Evolutionary conservation across 306 rosid species (phyloP).

Genomic region (Quercus alba): DNA sequence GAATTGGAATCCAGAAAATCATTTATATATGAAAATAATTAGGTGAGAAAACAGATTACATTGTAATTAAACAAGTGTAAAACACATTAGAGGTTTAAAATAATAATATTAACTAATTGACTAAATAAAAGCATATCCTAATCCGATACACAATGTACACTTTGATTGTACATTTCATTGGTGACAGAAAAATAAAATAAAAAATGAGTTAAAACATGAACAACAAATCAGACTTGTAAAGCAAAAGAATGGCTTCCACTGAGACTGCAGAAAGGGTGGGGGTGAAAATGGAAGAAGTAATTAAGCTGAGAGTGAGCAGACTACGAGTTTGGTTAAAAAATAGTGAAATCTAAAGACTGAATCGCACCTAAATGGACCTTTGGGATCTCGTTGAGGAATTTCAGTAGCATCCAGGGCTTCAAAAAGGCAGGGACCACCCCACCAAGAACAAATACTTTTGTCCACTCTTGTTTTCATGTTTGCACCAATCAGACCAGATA

Average conservation of each 20-base stretch:
- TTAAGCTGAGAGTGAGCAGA: neutral
- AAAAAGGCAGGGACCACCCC: conserved; percentile 88
- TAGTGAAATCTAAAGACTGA: neutral
- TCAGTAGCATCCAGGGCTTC: conserved; percentile 85
- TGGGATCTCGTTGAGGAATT: conserved; percentile 73
- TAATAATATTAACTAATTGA: neutral
- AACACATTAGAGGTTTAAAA: neutral
- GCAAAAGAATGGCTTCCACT: neutral
- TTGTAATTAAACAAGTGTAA: neutral
- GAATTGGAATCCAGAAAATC: neutral
- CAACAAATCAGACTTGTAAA: neutral
- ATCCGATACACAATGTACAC: neutral
- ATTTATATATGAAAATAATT: neutral
- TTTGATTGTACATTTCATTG: neutral
- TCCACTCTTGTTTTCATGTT: conserved; percentile 75
- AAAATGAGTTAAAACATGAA: neutral
- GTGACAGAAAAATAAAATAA: neutral
- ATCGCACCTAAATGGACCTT: conserved; percentile 78
- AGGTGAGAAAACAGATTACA: neutral
- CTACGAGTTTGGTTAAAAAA: neutral
- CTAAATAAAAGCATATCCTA: neutral
- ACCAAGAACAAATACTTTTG: conserved; percentile 73
- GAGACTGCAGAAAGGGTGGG: neutral
- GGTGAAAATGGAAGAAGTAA: neutral
- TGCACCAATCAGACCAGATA: conserved; percentile 78